Evolutionary conservation across 495 filamentous ascomycete genomes (phyloP).

Genomic region (Articulospora tetracladia): DNA sequence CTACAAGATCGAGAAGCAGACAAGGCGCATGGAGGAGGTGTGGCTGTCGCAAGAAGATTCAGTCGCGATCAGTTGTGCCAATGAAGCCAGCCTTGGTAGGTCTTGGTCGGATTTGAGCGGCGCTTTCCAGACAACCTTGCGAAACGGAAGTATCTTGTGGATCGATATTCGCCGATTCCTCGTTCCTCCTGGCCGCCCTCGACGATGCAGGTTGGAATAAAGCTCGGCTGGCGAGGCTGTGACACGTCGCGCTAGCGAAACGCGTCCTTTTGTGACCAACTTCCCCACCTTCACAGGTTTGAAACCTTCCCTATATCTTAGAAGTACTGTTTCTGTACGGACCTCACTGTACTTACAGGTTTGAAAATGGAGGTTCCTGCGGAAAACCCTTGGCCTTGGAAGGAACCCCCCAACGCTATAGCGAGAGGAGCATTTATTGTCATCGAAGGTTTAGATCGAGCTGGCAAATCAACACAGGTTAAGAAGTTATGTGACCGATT

Average conservation of each 20-base stretch:
- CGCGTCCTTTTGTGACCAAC: neutral
- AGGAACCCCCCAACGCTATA: constrained; percentile 16
- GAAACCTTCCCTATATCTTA: neutral
- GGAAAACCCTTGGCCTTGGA: constrained; percentile 16
- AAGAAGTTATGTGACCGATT: constrained; percentile 63
- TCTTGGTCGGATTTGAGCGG: no score
- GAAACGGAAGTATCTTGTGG: no score
- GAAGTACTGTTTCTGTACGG: no score
- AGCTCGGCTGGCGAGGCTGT: constrained; percentile 8
- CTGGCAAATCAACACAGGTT: constrained; percentile 95
- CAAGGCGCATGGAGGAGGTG: neutral
- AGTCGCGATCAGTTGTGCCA: neutral
- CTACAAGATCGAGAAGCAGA: neutral
- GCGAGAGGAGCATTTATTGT: constrained; percentile 75
- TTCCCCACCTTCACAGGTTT: neutral
- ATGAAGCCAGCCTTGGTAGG: neutral
- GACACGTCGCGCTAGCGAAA: constrained; percentile 6
- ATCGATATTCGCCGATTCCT: neutral
- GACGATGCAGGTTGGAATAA: constrained; percentile 3
- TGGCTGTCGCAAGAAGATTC: neutral
- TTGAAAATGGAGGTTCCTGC: constrained; percentile 7
- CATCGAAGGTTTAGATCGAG: constrained; percentile 90
- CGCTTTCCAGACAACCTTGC: no score
- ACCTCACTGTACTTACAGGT: no score
- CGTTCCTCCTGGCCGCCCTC: neutral